Evolutionary conservation across 2,329 filamentous ascomycete species (phyloP).

Genomic region (Colletotrichum trifolii): DNA sequence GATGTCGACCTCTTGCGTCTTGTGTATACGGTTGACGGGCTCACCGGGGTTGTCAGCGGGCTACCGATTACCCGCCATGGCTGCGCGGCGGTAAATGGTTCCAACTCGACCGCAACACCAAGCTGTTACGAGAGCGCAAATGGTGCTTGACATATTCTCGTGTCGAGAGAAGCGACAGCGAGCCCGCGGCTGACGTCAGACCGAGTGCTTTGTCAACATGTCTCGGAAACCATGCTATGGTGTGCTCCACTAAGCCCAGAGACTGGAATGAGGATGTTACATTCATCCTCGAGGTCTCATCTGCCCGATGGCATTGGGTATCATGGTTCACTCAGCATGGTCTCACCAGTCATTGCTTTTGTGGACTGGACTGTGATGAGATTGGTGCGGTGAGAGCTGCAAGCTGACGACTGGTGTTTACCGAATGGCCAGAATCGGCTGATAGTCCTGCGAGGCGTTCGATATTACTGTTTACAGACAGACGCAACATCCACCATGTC

Average conservation of each 20-base stretch:
- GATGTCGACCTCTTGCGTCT: conserved; percentile 16
- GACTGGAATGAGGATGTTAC: not conserved
- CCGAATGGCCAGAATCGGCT: conserved; percentile 5
- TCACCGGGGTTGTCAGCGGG: no score
- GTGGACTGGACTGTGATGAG: conserved; percentile 3
- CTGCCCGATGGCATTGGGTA: conserved; percentile 2
- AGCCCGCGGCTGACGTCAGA: conserved; percentile 20
- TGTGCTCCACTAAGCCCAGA: conserved; percentile 3
- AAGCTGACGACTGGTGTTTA: conserved; percentile 16
- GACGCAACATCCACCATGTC: not conserved
- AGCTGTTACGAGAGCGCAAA: not conserved
- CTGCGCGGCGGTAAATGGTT: not conserved
- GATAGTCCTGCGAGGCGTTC: conserved; percentile 6
- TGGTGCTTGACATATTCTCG: conserved; percentile 18
- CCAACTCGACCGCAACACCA: not conserved
- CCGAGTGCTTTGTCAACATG: conserved; percentile 5
- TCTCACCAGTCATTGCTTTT: conserved; percentile 17
- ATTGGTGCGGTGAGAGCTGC: conserved; percentile 10
- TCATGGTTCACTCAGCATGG: not conserved
- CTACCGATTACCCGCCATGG: no score
- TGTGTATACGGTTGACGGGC: conserved; percentile 3
- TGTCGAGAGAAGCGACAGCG: conserved; percentile 14
- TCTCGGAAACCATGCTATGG: conserved; percentile 1
- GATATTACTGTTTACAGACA: not conserved
- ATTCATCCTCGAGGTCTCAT: not conserved